These are phyloP conservation scores for Aspergillus hancockii DNA, from an alignment of 495 filamentous ascomycete species.

Conservation along the genomic window DNA sequence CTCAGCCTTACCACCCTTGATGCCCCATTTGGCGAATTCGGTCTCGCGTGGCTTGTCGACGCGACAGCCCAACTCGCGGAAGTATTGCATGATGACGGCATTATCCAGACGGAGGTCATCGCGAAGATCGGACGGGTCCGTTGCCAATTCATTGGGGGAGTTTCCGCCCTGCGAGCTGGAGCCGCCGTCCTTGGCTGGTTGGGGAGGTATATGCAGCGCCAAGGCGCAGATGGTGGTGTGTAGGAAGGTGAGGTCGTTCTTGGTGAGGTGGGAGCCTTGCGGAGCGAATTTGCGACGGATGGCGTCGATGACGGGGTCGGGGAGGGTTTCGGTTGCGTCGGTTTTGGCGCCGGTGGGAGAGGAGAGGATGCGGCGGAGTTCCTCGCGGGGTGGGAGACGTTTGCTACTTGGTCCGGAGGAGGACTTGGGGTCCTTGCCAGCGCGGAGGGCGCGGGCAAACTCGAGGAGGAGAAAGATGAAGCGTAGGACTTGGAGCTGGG, in stretches of 20 bases:
- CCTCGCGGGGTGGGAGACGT: constrained; percentile 41
- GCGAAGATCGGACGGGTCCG: constrained; percentile 73
- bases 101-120: constrained; percentile 78
- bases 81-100: constrained; percentile 61
- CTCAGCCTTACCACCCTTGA: constrained; percentile 60
- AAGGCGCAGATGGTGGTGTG: constrained; percentile 70
- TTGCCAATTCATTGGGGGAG: constrained; percentile 74
- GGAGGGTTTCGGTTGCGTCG: constrained; percentile 31
- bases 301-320: constrained; percentile 65
- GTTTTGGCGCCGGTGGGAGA: constrained; percentile 27
- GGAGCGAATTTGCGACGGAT: constrained; percentile 71
- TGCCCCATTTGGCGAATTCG: constrained; percentile 43
- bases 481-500: constrained; percentile 58
- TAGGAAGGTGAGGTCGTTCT: constrained; percentile 62
- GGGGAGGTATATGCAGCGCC: constrained; percentile 53
- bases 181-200: constrained; percentile 42
- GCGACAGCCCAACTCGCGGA: constrained; percentile 77
- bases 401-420: constrained; percentile 37
- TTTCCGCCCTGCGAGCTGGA: constrained; percentile 47
- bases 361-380: constrained; percentile 44
- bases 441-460: constrained; percentile 56
- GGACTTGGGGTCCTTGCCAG: constrained; percentile 24
- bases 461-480: constrained; percentile 62
- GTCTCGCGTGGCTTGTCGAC: constrained; percentile 43
- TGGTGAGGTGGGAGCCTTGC: constrained; percentile 53